Evolutionary conservation across 2,329 filamentous ascomycete genomes (phyloP), one percentile per base, ranked within the genome.

Genomic region (Tolypocladium tundrense): DNA sequence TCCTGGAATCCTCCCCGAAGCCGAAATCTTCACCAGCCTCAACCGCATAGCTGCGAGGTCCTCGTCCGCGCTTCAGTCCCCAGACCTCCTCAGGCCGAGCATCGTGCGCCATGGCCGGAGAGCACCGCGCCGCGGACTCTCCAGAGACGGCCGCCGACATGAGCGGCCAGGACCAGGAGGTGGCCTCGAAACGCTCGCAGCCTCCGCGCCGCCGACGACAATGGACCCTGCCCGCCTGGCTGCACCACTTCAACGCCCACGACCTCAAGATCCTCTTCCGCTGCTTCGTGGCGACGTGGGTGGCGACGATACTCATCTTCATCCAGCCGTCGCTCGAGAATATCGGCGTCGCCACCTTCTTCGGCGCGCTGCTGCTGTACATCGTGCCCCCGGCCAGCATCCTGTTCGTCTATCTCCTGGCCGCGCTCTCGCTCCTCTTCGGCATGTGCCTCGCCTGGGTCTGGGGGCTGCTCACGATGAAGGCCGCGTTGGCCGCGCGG

Each of bases 401-500:
- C 16, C 63, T 80, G 1, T 74, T 77, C 41, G 65, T 80, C 43
- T 77, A 76, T 59, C 60, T 80, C 2, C 66, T 80, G 7, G 74
- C 67, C 11, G 65, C 71, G 0, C 41, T 77, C 1, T 74, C 78
- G 0, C 66, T 80, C 4, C 65, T 79, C 4, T 14, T 79, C 1
- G 78, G 78, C 21, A 77, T 79, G 64, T 74, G 70, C 39, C 62
- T 78, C 0, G 77, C 72, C 5, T 80, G 78, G 77, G 76, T 70
- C 6, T 81, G 78, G 78, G 78, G 78, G 4, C 67, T 78, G 2
- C 66, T 79, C 52, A 68, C 72, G 0, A 79, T 78, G 76, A 77
- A 78, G 59, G 77, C 76, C 2, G 78, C 77, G 3, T 59, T 72
- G 10, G 75, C 77, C 1, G 71, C 72, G 2, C 68, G 78, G 16